phyloP scores from a whole-genome alignment of 148 eudicot species.

The Oxyria digyna region DNA sequence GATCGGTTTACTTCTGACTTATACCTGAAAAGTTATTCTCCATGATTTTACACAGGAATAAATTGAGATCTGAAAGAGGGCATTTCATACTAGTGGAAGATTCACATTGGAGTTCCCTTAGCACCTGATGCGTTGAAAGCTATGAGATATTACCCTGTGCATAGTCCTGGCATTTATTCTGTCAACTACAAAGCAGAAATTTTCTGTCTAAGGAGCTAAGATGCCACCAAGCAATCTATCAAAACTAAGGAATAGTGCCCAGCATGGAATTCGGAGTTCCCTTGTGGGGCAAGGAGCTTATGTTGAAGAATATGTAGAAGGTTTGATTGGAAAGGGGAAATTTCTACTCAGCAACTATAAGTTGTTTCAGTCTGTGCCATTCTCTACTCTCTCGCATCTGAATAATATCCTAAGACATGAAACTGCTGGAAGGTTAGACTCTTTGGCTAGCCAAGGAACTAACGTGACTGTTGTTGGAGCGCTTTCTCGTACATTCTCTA shows the following conservation, averaged over 20 bases:
- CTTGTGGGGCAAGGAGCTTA: slow-evolving; percentile 27
- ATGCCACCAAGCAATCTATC: slow-evolving; percentile 51
- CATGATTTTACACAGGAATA: neutral
- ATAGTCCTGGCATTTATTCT: slow-evolving; percentile 13
- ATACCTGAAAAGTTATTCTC: neutral
- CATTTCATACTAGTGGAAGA: neutral
- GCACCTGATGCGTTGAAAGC: slow-evolving; percentile 9
- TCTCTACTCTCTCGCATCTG: slow-evolving; percentile 24
- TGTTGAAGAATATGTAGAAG: slow-evolving; percentile 26
- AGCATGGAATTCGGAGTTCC: slow-evolving; percentile 31
- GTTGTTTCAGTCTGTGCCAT: slow-evolving; percentile 25
- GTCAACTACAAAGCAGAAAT: slow-evolving; percentile 11
- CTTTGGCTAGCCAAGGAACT: slow-evolving; percentile 23
- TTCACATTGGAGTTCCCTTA: neutral
- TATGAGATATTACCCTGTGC: slow-evolving; percentile 26
- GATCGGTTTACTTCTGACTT: neutral
- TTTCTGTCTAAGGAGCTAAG: slow-evolving; percentile 18
- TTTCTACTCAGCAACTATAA: slow-evolving; percentile 28
- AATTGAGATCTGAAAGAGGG: neutral
- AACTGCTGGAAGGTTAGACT: slow-evolving; percentile 40
- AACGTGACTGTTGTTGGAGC: slow-evolving; percentile 50
- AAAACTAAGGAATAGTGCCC: slow-evolving; percentile 25
- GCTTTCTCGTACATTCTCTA: slow-evolving; percentile 54
- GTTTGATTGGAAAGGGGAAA: slow-evolving; percentile 34
- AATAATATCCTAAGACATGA: slow-evolving; percentile 33